phyloP scores from a whole-genome alignment of 1,139 yeast species.

The Kodamaea anthophila region DNA sequence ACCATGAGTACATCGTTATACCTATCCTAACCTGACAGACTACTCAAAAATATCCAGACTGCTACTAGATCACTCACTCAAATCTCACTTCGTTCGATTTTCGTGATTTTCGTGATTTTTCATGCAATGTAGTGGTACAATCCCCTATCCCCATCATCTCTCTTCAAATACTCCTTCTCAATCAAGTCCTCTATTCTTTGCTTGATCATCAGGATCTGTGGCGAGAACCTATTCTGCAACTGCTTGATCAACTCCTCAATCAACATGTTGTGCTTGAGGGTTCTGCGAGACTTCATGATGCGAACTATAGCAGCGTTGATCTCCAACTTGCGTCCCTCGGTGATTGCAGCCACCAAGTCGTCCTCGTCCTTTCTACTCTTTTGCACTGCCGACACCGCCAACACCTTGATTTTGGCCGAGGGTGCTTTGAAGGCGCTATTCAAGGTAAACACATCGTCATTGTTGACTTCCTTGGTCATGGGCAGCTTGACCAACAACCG shows the following conservation, averaged over 20 bases:
- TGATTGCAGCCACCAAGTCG: slow-evolving; percentile 29
- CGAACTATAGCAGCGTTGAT: slow-evolving; percentile 88
- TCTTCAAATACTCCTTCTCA: slow-evolving; percentile 75
- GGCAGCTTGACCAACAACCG: slow-evolving; percentile 69
- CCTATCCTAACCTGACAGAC: too few species aligned
- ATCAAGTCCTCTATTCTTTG: slow-evolving; percentile 74
- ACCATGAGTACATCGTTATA: too few species aligned
- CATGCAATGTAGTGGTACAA: slow-evolving; percentile 72
- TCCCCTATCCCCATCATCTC: slow-evolving; percentile 58
- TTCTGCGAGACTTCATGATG: slow-evolving; percentile 72
- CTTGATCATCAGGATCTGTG: slow-evolving; percentile 63
- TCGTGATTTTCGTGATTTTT: too few species aligned
- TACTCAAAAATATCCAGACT: too few species aligned
- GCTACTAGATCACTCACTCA: too few species aligned
- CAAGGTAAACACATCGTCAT: slow-evolving; percentile 59
- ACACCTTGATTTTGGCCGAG: slow-evolving; percentile 65
- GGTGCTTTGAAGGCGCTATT: slow-evolving; percentile 71
- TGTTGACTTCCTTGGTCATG: slow-evolving; percentile 63
- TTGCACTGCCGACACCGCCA: slow-evolving; percentile 50
- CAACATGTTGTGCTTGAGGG: slow-evolving; percentile 57
- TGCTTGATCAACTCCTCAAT: slow-evolving; percentile 62
- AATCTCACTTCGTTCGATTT: too few species aligned
- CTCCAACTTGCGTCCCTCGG: slow-evolving; percentile 49
- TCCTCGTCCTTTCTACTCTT: slow-evolving; percentile 30
- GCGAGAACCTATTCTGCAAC: slow-evolving; percentile 59